Base-by-base conservation (phyloP, 768 basidiomycete genomes). In the Auricularia cornea region DNA sequence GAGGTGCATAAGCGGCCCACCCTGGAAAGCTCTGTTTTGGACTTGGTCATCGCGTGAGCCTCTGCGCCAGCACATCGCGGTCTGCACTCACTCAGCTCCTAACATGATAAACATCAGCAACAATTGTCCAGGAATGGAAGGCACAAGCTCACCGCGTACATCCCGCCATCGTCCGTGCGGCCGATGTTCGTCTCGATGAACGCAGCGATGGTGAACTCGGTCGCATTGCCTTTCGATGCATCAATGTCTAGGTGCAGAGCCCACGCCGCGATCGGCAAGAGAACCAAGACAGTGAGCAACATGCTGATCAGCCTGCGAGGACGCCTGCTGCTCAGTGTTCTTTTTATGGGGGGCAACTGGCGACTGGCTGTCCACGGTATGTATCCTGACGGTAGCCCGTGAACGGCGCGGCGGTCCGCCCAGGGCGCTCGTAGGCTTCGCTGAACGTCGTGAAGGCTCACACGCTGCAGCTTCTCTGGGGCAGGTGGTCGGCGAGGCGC, bases 1-100 rank as follows among this genome's bases (percentile, higher is more conserved):
- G 6, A 48, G 11, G 11, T 18, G 44, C n/a, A n/a, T n/a, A 18
- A 48, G 44, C 6, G 11, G 20, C 44, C 6, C 23, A 14, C 44
- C 44, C 20, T 88, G 87, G 70, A 88, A 86, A 2, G 87, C 87
- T 26, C 87, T 77, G 68, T 89, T 89, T 70, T 84, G 86, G 2
- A 88, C 76, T 20, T n/a, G n/a, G n/a, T n/a, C n/a, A n/a, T 87
- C 84, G 86, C 65, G 0, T 63, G 60, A 48, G 44, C 44, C 10
- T 16, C 20, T 23, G 20, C 11, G 44, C 5, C 11, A 48, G 12
- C 12, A 48, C 16, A 38, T 38, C 35, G 16, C 0, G 35, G 3
- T 38, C 16, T 12, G 20, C 11, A 48, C 44, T 18, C 44, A 48
- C 44, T 26, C 2, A 48, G 20, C 23, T 48, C 44, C 44, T 48